Conservation (phyloP, 257 asterid species). For the Scutellaria galericulata region DNA sequence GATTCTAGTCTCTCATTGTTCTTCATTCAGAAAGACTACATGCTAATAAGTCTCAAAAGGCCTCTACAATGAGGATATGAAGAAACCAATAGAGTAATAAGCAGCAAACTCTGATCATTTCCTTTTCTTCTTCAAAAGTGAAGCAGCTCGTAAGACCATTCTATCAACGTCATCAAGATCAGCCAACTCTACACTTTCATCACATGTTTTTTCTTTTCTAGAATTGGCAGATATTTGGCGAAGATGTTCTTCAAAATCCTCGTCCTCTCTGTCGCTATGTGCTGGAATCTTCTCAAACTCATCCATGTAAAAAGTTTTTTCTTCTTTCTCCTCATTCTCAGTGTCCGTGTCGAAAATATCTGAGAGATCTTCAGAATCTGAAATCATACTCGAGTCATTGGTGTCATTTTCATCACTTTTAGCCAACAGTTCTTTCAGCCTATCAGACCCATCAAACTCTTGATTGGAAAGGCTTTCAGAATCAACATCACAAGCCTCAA, state of each 20-base stretch:
- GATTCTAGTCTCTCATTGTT: not conserved
- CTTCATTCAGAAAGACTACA: not conserved
- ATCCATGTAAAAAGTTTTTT: slow-evolving; percentile 68
- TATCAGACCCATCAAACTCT: slow-evolving; percentile 58
- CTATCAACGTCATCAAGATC: slow-evolving; percentile 87
- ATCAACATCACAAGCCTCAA: slow-evolving; percentile 38
- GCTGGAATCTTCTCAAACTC: slow-evolving; percentile 71
- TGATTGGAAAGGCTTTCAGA: slow-evolving; percentile 35
- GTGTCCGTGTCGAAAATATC: slow-evolving; percentile 88
- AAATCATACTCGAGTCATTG: slow-evolving; percentile 44
- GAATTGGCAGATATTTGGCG: slow-evolving; percentile 69
- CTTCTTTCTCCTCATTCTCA: slow-evolving; percentile 54
- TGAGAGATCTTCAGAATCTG: slow-evolving; percentile 80
- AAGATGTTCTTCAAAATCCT: slow-evolving; percentile 72
- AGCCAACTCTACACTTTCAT: slow-evolving; percentile 44
- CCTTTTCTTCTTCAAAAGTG: slow-evolving; percentile 79
- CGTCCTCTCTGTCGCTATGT: slow-evolving; percentile 45
- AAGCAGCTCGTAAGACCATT: slow-evolving; percentile 77
- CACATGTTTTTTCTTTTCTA: slow-evolving; percentile 51
- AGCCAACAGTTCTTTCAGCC: slow-evolving; percentile 58
- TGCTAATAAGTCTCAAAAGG: not conserved
- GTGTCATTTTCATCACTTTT: slow-evolving; percentile 46
- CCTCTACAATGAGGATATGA: not conserved
- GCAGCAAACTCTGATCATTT: slow-evolving; percentile 33
- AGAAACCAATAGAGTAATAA: too few species aligned